Percentiles rank a stretch among this genome's conserved stretches.
Conservation (phyloP, 2,329 filamentous ascomycete genomes). For the Helotiales sp. region DNA sequence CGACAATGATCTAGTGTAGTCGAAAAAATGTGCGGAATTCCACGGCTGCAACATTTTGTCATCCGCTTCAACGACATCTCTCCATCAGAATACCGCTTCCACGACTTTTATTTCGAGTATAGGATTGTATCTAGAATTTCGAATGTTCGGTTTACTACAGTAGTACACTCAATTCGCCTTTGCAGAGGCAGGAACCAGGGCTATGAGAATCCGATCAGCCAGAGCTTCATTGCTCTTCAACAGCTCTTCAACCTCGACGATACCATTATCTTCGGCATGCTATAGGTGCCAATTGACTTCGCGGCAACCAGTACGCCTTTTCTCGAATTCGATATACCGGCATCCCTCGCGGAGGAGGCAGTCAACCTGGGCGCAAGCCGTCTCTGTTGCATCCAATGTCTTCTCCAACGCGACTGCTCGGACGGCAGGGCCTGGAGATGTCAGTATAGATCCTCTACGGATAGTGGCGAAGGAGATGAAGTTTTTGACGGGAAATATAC, state of each 20-base stretch:
- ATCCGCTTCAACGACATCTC: background rate
- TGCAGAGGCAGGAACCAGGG: constrained; percentile 25
- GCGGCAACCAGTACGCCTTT: constrained; percentile 18
- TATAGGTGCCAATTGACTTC: constrained; percentile 46
- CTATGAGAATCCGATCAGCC: constrained; percentile 59
- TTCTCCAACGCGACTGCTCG: constrained; percentile 67
- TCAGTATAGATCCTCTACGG: constrained; percentile 85
- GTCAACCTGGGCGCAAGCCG: constrained; percentile 79
- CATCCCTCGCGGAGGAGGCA: constrained; percentile 52
- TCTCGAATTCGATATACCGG: constrained; percentile 33
- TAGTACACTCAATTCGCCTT: constrained; percentile 14
- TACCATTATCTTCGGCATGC: constrained; percentile 47
- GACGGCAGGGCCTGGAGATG: constrained; percentile 64
- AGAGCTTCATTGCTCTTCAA: constrained; percentile 55
- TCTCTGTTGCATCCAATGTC: constrained; percentile 71
- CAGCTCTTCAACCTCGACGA: constrained; percentile 44
- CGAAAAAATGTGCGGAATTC: constrained; percentile 35
- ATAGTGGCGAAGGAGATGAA: constrained; percentile 97
- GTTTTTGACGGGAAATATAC: constrained; percentile 90
- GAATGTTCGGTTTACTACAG: background rate
- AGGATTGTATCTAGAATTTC: constrained; percentile 10
- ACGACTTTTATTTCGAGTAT: constrained; percentile 10
- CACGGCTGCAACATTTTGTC: constrained; percentile 29
- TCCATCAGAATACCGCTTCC: background rate
- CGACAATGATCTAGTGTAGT: constrained; percentile 34